Percentiles rank a stretch among this genome's conserved stretches.
phyloP scores from a whole-genome alignment of 352 stramenopile species.

The Pythium scleroteichum region DNA sequence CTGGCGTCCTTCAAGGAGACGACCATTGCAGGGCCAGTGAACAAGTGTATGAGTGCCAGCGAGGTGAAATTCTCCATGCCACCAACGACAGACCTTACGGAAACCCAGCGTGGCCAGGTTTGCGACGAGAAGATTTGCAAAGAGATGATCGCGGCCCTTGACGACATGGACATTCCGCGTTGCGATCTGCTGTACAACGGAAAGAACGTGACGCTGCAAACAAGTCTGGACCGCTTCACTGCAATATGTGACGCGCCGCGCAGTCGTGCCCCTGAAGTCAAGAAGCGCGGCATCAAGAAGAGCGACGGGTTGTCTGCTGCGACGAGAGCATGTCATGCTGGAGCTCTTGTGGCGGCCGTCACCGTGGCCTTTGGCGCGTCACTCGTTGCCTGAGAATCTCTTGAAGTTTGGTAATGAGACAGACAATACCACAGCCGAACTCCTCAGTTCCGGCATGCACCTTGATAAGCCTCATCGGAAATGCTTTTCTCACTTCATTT shows the following conservation, averaged over 20 bases:
- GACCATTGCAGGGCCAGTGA: conserved; percentile 26
- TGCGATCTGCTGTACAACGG: conserved; percentile 50
- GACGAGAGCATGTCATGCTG: background rate
- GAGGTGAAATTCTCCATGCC: conserved; percentile 47
- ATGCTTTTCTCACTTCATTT: too few species aligned
- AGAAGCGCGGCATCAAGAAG: conserved; percentile 30
- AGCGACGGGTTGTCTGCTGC: background rate
- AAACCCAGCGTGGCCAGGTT: conserved; percentile 32
- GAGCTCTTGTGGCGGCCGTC: background rate
- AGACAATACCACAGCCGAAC: too few species aligned
- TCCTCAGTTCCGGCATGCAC: too few species aligned
- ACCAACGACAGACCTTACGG: conserved; percentile 31
- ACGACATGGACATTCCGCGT: conserved; percentile 55
- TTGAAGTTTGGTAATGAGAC: too few species aligned
- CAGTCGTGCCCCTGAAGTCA: conserved; percentile 38
- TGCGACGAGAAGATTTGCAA: conserved; percentile 50
- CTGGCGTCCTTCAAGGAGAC: conserved; percentile 53
- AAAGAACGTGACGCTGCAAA: conserved; percentile 55
- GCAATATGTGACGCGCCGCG: conserved; percentile 37
- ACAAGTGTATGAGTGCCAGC: conserved; percentile 40
- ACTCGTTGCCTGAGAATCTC: too few species aligned
- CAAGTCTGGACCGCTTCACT: conserved; percentile 47
- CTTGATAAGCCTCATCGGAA: too few species aligned
- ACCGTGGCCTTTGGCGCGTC: background rate
- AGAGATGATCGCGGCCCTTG: conserved; percentile 50